These are phyloP conservation scores for Diutina siamensis DNA, from an alignment of 1,139 yeast species.

Conservation along the genomic window DNA sequence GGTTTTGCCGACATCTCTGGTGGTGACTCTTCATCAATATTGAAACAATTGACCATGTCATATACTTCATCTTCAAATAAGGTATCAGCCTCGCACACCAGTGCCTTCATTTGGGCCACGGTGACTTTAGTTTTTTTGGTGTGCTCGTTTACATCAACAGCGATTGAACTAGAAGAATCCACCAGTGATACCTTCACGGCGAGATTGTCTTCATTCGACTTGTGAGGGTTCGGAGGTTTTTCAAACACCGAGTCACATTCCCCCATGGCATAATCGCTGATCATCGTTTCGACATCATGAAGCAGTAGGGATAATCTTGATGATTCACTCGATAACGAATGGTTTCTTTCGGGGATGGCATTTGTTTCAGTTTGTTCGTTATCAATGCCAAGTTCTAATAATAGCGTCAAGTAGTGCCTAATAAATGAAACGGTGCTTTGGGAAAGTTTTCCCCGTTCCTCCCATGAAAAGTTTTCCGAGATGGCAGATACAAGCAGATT, in stretches of 20 bases:
- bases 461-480: background rate
- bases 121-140: background rate
- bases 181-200: background rate
- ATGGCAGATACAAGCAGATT: background rate
- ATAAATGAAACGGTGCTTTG: background rate
- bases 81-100: background rate
- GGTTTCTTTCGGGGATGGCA: background rate
- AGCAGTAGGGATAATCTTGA: background rate
- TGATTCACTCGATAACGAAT: background rate
- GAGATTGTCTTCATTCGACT: too few relatives aligned
- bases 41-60: slow-evolving; percentile 12
- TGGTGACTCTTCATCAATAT: slow-evolving; percentile 3
- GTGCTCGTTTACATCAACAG: background rate
- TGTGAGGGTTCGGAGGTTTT: too few relatives aligned
- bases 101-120: background rate
- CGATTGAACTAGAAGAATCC: background rate
- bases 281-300: background rate
- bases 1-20: background rate
- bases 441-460: background rate
- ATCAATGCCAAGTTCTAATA: background rate
- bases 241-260: too few relatives aligned
- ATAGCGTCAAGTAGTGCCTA: background rate
- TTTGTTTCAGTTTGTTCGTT: background rate
- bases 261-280: background rate
- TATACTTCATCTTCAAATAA: slow-evolving; percentile 12